phyloP scores from a whole-genome alignment of 2,329 filamentous ascomycete genomes.

The Penicillium hordei region DNA sequence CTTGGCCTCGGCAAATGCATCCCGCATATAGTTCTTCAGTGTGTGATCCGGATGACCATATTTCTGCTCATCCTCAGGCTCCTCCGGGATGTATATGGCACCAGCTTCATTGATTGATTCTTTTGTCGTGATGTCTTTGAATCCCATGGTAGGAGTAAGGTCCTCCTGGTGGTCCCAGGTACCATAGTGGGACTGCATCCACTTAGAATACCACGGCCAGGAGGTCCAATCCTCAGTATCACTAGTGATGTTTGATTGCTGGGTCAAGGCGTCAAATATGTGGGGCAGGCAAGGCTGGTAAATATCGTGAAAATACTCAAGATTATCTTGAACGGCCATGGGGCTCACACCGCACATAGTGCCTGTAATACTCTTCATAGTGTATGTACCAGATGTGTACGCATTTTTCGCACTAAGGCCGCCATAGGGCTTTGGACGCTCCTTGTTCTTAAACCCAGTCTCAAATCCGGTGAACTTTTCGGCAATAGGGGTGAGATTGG shows the following conservation, averaged over 20 bases:
- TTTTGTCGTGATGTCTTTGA: conserved; percentile 21
- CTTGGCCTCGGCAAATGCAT: conserved; percentile 29
- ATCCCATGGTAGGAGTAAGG: conserved; percentile 29
- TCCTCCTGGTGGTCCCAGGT: conserved; percentile 29
- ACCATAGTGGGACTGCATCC: conserved; percentile 34
- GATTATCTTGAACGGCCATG: conserved; percentile 44
- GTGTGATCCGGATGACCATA: conserved; percentile 27
- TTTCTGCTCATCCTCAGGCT: conserved; percentile 23
- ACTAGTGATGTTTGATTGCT: conserved; percentile 15
- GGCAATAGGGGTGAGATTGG: conserved; percentile 28
- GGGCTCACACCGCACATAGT: conserved; percentile 45
- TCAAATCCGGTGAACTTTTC: conserved; percentile 25
- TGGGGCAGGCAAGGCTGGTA: conserved; percentile 48
- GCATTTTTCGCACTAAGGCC: conserved; percentile 45
- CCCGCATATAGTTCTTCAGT: conserved; percentile 27
- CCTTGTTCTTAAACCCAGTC: conserved; percentile 19
- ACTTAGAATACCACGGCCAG: conserved; percentile 31
- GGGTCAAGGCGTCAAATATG: conserved; percentile 25
- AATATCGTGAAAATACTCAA: conserved; percentile 42
- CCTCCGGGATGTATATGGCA: conserved; percentile 18
- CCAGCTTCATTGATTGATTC: conserved; percentile 22
- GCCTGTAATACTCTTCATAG: conserved; percentile 45
- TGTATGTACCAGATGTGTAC: conserved; percentile 45
- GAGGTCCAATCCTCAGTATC: conserved; percentile 23
- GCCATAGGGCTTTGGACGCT: conserved; percentile 31